A percentile compares a stretch with the other conserved stretches of the same genome.
phyloP scores from a whole-genome alignment of 768 basidiomycete species.

The Aureoboletus auriporus region DNA sequence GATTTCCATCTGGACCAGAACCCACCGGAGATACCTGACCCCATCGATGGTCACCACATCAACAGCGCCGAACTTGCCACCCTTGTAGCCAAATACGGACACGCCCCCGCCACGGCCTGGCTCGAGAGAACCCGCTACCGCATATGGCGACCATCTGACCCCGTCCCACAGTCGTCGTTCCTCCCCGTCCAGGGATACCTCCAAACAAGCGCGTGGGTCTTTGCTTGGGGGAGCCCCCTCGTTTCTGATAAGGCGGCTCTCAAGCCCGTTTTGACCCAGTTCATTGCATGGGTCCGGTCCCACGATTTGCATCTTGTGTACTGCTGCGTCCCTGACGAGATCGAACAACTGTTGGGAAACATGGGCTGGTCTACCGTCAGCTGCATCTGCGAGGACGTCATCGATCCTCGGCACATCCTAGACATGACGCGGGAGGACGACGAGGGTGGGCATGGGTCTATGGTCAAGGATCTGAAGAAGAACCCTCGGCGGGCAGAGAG shows the following conservation, averaged over 20 bases:
- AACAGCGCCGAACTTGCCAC: constrained; percentile 34
- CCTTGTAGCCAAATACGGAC: constrained; percentile 62
- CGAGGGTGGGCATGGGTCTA: constrained; percentile 34
- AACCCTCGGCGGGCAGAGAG: constrained; percentile 58
- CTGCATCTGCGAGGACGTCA: constrained; percentile 61
- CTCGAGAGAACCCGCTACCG: constrained; percentile 54
- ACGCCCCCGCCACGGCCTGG: constrained; percentile 68
- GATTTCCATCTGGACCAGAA: constrained; percentile 1
- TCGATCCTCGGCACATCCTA: constrained; percentile 45
- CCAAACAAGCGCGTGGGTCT: constrained; percentile 45
- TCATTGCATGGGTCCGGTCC: constrained; percentile 39
- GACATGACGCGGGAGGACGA: constrained; percentile 35
- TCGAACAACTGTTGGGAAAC: constrained; percentile 49
- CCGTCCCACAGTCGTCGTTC: constrained; percentile 34
- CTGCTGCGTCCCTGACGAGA: constrained; percentile 51
- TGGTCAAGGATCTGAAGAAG: constrained; percentile 57
- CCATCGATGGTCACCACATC: constrained; percentile 3
- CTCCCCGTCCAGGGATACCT: constrained; percentile 59
- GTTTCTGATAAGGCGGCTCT: constrained; percentile 40
- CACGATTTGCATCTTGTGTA: constrained; percentile 53
- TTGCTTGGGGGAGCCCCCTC: constrained; percentile 65
- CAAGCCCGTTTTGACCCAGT: constrained; percentile 34
- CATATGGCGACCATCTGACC: constrained; percentile 39
- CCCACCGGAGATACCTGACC: constrained; percentile 7
- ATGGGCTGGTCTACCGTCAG: constrained; percentile 57